phyloP scores from a whole-genome alignment of 208 protist genomes.

The Naegleria fowleri region DNA sequence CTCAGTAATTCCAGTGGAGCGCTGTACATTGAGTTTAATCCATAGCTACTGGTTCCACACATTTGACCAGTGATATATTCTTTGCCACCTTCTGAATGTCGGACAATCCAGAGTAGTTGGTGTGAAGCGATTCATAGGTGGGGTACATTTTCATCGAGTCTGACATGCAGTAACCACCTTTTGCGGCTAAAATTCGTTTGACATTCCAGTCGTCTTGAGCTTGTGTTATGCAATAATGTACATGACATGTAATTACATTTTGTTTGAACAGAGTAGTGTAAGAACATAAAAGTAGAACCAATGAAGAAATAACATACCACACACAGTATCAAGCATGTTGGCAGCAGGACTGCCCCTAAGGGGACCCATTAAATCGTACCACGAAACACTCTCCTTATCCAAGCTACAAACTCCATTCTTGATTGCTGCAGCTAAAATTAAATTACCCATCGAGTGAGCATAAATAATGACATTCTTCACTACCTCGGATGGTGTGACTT shows the following conservation, averaged over 20 bases:
- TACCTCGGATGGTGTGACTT: neutral
- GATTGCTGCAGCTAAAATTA: neutral
- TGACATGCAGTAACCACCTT: neutral
- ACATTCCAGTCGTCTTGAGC: no score
- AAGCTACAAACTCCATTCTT: neutral
- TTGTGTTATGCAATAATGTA: no score
- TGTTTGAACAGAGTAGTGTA: no score
- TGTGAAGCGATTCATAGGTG: neutral
- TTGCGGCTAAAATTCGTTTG: neutral
- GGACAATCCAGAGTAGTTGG: neutral
- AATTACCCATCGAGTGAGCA: conserved; percentile 24
- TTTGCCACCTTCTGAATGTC: neutral
- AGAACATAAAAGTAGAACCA: no score
- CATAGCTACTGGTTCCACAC: neutral
- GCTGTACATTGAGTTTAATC: neutral
- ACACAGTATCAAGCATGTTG: neutral
- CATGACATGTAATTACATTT: no score
- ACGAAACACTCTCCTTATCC: neutral
- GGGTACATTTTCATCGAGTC: neutral
- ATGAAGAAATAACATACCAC: neutral
- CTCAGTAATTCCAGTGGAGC: neutral
- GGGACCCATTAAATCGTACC: neutral
- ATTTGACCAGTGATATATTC: neutral
- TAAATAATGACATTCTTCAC: neutral
- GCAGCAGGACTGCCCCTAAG: neutral